Conservation (phyloP, 2,329 filamentous ascomycete genomes). For the Graphiopsis chlorocephala region DNA sequence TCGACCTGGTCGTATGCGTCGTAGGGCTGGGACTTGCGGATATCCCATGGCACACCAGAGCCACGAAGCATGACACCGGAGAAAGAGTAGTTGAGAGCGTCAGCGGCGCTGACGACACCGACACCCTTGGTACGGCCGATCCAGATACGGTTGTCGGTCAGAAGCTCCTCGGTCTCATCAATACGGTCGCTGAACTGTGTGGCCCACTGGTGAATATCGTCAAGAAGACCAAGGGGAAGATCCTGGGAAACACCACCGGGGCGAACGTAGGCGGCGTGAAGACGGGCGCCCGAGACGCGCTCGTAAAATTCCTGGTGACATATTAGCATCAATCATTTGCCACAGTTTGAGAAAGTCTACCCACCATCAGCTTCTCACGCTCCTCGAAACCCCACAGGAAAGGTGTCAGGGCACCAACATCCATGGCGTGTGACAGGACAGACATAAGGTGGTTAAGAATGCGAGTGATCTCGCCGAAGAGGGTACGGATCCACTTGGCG, state of each 20-base stretch:
- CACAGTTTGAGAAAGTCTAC: constrained; percentile 31
- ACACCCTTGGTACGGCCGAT: constrained; percentile 87
- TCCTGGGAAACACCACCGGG: constrained; percentile 96
- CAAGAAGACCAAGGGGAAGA: constrained; percentile 85
- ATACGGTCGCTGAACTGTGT: constrained; percentile 98
- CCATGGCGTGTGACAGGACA: constrained; percentile 95
- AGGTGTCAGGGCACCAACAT: constrained; percentile 94
- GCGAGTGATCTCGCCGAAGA: constrained; percentile 94
- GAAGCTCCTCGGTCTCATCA: constrained; percentile 96
- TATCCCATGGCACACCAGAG: constrained; percentile 91
- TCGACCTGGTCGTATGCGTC: constrained; percentile 98
- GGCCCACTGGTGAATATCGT: constrained; percentile 99
- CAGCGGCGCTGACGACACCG: constrained; percentile 84
- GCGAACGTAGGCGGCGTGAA: constrained; percentile 95
- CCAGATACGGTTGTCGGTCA: constrained; percentile 99
- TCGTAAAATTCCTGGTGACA: constrained; percentile 92
- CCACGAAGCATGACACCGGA: constrained; percentile 97
- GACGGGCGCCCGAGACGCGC: constrained; percentile 94
- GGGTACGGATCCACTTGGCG: constrained; percentile 92
- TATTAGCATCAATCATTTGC: constrained; percentile 3
- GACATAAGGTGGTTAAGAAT: constrained; percentile 98
- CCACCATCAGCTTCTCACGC: constrained; percentile 98
- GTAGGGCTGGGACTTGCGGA: constrained; percentile 95
- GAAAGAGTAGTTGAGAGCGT: constrained; percentile 97
- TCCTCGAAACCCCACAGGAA: constrained; percentile 99